These are phyloP conservation scores for Talaromyces proteolyticus DNA, from an alignment of 495 filamentous ascomycete species.

Conservation along the genomic window DNA sequence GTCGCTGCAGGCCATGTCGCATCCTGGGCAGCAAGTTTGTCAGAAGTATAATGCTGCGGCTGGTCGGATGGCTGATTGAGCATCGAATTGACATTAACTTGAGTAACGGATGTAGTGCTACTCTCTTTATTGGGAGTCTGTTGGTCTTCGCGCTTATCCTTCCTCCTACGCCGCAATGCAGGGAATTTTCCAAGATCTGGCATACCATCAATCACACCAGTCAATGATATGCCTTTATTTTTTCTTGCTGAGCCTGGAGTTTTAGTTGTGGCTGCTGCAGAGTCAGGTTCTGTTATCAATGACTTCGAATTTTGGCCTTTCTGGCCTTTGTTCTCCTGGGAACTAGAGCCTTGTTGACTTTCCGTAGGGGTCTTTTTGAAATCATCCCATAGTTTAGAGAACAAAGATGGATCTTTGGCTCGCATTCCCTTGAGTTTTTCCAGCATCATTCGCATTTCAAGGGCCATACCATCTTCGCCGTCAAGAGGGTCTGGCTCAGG, in stretches of 20 bases:
- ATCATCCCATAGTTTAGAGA: constrained; percentile 25
- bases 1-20: constrained; percentile 26
- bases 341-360: background rate
- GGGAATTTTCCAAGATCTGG: constrained; percentile 18
- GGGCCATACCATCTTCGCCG: constrained; percentile 15
- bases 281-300: background rate
- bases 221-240: background rate
- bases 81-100: constrained; percentile 2
- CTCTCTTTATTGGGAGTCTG: background rate
- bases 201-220: constrained; percentile 1
- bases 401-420: constrained; percentile 23
- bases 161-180: constrained; percentile 10
- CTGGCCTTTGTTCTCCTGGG: too few relatives aligned
- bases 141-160: constrained; percentile 1
- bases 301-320: background rate
- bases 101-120: background rate
- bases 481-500: background rate
- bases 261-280: background rate
- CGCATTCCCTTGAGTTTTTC: constrained; percentile 30
- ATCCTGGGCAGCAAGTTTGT: background rate
- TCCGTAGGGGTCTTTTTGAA: constrained; percentile 18
- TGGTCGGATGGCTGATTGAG: background rate
- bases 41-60: too few relatives aligned
- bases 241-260: background rate
- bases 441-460: constrained; percentile 29